These are phyloP conservation scores for Castanea sativa DNA, from an alignment of 306 rosid species.

Conservation along the genomic window DNA sequence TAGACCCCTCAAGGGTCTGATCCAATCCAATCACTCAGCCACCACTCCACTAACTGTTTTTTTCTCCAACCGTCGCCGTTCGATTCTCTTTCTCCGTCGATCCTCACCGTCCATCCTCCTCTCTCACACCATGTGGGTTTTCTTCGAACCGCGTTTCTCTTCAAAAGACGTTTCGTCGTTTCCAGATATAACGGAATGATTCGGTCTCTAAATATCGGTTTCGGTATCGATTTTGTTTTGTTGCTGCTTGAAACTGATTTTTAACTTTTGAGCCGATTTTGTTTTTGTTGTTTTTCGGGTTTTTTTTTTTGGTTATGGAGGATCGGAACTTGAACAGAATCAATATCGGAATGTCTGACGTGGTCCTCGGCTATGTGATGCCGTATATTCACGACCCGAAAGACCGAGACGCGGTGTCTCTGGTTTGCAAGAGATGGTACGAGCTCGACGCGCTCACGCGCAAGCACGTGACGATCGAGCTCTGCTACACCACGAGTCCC, in stretches of 20 bases:
- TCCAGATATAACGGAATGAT: neutral
- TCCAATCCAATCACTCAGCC: neutral
- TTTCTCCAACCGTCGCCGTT: neutral
- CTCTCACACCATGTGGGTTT: neutral
- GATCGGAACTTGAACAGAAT: constrained; percentile 24
- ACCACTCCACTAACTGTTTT: neutral
- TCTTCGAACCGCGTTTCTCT: neutral
- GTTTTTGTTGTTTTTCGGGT: too few relatives aligned
- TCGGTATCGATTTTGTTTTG: neutral
- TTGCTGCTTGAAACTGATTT: too few relatives aligned
- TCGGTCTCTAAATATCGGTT: neutral
- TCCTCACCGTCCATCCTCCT: neutral
- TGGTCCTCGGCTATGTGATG: constrained; percentile 66
- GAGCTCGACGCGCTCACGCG: constrained; percentile 84
- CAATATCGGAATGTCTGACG: constrained; percentile 43
- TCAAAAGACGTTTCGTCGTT: neutral
- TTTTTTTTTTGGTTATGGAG: constrained; percentile 24
- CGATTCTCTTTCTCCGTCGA: neutral
- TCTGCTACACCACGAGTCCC: constrained; percentile 86
- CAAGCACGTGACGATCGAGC: constrained; percentile 93
- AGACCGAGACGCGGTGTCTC: constrained; percentile 81
- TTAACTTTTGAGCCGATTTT: neutral
- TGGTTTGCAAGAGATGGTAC: constrained; percentile 83
- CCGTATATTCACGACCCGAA: constrained; percentile 73
- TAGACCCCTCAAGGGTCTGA: constrained; percentile 20